Percentiles rank a stretch among this genome's conserved stretches.
Conservation (phyloP, 2,329 filamentous ascomycete species). For the Verruconis gallopava region DNA sequence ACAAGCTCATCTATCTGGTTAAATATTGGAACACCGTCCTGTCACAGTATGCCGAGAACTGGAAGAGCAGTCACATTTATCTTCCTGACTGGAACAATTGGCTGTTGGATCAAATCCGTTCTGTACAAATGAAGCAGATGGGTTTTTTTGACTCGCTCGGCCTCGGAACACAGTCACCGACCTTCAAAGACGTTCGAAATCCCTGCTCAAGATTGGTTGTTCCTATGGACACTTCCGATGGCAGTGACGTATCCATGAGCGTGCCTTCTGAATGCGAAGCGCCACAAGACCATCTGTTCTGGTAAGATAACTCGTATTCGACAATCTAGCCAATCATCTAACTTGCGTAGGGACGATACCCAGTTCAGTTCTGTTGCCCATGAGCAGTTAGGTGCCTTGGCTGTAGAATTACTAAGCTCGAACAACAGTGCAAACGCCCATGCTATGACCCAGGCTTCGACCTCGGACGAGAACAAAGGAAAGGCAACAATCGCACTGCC, state of each 20-base stretch:
- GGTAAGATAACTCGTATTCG: constrained; percentile 17
- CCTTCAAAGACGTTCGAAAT: constrained; percentile 21
- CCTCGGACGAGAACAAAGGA: not conserved
- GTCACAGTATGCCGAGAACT: constrained; percentile 18
- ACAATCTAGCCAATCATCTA: constrained; percentile 18
- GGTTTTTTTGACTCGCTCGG: constrained; percentile 22
- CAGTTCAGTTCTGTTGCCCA: constrained; percentile 23
- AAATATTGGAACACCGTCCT: constrained; percentile 22
- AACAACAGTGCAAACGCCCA: constrained; percentile 21
- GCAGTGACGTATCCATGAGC: not conserved
- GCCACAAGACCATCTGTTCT: constrained; percentile 20
- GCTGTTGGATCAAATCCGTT: constrained; percentile 22
- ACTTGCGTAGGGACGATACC: constrained; percentile 21
- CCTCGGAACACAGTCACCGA: constrained; percentile 19
- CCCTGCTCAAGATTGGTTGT: constrained; percentile 17
- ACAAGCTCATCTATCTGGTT: constrained; percentile 11
- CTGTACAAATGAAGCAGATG: constrained; percentile 20
- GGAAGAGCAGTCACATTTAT: constrained; percentile 20
- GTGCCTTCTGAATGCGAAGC: not conserved
- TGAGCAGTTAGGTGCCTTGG: constrained; percentile 23
- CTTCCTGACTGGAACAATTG: constrained; percentile 22
- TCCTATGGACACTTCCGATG: not conserved
- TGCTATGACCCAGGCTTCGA: constrained; percentile 13
- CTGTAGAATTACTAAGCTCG: constrained; percentile 20
- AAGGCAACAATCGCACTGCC: not conserved